phyloP scores from a whole-genome alignment of 352 stramenopile species.

The Phytopythium helicoides region DNA sequence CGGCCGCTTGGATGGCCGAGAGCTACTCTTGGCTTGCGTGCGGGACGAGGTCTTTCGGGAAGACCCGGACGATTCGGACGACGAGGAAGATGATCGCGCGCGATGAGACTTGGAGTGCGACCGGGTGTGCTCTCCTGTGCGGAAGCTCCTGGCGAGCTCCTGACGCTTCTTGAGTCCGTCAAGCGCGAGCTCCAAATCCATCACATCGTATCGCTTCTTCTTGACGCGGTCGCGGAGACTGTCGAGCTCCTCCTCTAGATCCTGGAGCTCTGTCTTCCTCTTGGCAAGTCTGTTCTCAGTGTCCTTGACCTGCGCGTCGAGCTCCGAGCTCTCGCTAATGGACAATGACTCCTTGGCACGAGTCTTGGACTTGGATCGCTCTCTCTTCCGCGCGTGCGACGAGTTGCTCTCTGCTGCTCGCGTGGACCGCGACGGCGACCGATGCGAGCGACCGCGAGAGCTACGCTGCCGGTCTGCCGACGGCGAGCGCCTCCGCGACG shows the following conservation, averaged over 20 bases:
- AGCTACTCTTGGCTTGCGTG: conserved; percentile 25
- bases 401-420: background rate
- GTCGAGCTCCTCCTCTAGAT: conserved; percentile 54
- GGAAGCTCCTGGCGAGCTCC: conserved; percentile 32
- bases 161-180: conserved; percentile 60
- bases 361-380: conserved; percentile 9
- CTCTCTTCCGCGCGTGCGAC: conserved; percentile 7
- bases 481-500: conserved; percentile 12
- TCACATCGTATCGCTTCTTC: conserved; percentile 57
- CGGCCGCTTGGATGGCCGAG: conserved; percentile 47
- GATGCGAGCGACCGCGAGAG: background rate
- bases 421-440: background rate
- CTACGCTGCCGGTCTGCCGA: conserved; percentile 3
- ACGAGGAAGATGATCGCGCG: conserved; percentile 1
- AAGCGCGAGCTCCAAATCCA: conserved; percentile 62
- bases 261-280: conserved; percentile 21
- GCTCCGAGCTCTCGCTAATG: background rate
- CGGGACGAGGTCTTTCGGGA: conserved; percentile 4
- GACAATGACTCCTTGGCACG: background rate
- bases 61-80: background rate
- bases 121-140: background rate
- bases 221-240: conserved; percentile 41
- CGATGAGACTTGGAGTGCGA: background rate
- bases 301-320: background rate
- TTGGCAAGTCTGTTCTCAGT: conserved; percentile 8